Conservation (phyloP, 208 protist species). For the Strigomonas culicis region DNA sequence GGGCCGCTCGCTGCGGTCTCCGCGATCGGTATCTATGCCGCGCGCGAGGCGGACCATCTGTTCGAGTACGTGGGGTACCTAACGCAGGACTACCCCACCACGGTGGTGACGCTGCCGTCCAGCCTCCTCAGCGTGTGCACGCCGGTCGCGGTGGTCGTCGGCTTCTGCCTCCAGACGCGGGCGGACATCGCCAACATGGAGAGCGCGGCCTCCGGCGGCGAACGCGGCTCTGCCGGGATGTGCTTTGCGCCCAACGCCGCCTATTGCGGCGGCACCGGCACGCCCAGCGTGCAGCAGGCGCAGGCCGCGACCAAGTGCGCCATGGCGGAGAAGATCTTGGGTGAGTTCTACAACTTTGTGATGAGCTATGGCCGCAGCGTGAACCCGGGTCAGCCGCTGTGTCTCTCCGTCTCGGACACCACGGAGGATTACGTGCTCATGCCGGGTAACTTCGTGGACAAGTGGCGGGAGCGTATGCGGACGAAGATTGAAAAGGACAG, state of each 20-base stretch:
- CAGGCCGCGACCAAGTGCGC: conserved; percentile 50
- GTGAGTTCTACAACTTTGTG: conserved; percentile 74
- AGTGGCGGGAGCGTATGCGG: conserved; percentile 47
- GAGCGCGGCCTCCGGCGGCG: neutral
- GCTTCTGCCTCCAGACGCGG: conserved; percentile 49
- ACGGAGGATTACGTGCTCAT: conserved; percentile 63
- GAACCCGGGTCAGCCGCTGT: conserved; percentile 11
- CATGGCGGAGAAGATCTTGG: conserved; percentile 62
- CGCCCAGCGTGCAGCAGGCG: conserved; percentile 17
- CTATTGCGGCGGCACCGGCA: neutral
- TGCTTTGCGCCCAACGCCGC: conserved; percentile 9
- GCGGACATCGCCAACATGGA: conserved; percentile 61
- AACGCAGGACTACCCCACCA: conserved; percentile 44
- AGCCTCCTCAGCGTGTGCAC: conserved; percentile 22
- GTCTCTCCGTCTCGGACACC: neutral
- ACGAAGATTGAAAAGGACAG: conserved; percentile 57
- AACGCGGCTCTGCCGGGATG: conserved; percentile 31
- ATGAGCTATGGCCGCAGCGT: conserved; percentile 49
- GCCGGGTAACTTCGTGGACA: conserved; percentile 66
- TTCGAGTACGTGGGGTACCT: conserved; percentile 75
- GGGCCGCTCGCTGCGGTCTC: conserved; percentile 31
- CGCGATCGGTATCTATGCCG: conserved; percentile 60
- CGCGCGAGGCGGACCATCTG: conserved; percentile 37
- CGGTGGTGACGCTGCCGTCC: conserved; percentile 41
- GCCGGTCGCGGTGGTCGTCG: conserved; percentile 49